Evolutionary conservation across 148 eudicot genomes (phyloP).

Genomic region (Chenopodium suecicum): DNA sequence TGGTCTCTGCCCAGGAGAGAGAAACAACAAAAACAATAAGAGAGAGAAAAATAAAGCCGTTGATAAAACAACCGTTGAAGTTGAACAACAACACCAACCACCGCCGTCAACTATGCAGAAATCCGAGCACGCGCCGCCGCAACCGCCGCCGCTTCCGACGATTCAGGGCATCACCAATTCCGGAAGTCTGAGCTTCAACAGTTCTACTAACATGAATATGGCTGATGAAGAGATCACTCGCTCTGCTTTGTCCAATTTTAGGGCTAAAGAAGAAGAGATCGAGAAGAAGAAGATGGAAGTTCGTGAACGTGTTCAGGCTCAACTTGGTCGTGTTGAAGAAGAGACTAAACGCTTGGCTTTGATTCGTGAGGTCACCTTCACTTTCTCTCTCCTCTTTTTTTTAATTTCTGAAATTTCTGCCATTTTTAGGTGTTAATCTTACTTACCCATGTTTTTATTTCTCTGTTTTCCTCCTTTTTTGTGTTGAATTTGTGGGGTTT

Average conservation of each 20-base stretch:
- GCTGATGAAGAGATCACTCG: conserved; percentile 47
- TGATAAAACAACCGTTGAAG: neutral
- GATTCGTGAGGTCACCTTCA: conserved; percentile 67
- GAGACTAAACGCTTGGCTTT: conserved; percentile 73
- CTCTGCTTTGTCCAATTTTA: conserved; percentile 31
- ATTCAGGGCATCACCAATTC: conserved; percentile 37
- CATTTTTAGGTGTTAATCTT: neutral
- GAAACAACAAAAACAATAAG: neutral
- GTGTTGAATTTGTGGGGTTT: neutral
- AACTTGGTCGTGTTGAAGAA: conserved; percentile 80
- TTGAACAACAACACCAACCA: neutral
- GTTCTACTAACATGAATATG: conserved; percentile 18
- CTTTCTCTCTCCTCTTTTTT: neutral
- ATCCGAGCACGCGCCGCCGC: conserved; percentile 28
- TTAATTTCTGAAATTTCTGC: neutral
- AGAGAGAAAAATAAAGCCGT: neutral
- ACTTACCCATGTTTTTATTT: neutral
- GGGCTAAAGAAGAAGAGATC: conserved; percentile 72
- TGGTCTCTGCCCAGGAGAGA: conserved; percentile 9
- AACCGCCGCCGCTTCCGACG: conserved; percentile 22
- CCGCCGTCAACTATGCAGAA: conserved; percentile 31
- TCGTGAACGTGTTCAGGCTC: conserved; percentile 72
- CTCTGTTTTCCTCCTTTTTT: neutral
- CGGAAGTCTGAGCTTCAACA: conserved; percentile 58
- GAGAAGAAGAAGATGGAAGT: conserved; percentile 89